Conservation (phyloP, 148 eudicot species). For the Chenopodium suecicum region DNA sequence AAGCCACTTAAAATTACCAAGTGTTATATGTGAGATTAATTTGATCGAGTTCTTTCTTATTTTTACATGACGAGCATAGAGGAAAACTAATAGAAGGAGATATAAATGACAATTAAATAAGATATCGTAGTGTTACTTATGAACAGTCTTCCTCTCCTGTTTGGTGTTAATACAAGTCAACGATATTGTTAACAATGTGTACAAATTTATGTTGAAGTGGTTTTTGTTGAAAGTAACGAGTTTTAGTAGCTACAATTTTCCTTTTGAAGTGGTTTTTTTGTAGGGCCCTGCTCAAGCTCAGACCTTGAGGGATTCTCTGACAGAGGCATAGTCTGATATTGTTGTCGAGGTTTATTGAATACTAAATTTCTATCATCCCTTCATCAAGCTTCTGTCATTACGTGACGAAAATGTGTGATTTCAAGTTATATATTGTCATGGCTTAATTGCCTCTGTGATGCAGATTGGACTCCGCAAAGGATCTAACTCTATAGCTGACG, state of each 20-base stretch:
- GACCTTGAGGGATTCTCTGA: conserved; percentile 81
- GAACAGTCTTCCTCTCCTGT: not conserved
- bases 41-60: not conserved
- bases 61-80: not conserved
- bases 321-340: conserved; percentile 76
- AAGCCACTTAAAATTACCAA: not conserved
- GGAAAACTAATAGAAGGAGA: not conserved
- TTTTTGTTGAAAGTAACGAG: too few relatives aligned
- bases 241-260: not conserved
- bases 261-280: not conserved
- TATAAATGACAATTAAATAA: not conserved
- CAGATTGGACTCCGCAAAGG: too few relatives aligned
- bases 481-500: too few relatives aligned
- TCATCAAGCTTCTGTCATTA: too few relatives aligned
- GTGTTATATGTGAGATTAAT: not conserved
- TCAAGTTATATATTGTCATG: too few relatives aligned
- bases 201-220: too few relatives aligned
- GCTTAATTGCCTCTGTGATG: too few relatives aligned
- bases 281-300: conserved; percentile 99
- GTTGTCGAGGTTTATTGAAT: conserved; percentile 62
- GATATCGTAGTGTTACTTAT: not conserved
- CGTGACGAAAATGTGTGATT: too few relatives aligned
- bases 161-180: not conserved
- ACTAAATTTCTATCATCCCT: not conserved
- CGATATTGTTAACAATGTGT: not conserved